Conservation (phyloP, 345 rosid species). For the Ricinus communis region DNA sequence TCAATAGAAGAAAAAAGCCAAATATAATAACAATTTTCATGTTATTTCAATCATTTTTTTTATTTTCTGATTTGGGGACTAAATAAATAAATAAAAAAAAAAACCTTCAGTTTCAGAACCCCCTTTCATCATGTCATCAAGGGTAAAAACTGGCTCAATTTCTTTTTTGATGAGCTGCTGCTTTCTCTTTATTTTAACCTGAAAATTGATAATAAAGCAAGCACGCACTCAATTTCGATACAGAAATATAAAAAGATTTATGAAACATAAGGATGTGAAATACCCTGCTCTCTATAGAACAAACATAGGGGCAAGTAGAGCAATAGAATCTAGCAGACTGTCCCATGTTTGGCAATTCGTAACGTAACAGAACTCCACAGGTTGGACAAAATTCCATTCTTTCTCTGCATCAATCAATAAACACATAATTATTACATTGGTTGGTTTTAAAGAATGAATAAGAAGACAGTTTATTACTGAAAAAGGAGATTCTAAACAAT, state of each 20-base stretch:
- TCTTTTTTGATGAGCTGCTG: constrained; percentile 43
- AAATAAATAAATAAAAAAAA: too few relatives aligned
- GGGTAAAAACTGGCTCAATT: constrained; percentile 51
- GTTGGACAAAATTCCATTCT: constrained; percentile 64
- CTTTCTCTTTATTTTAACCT: constrained; percentile 60
- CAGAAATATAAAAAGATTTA: neutral
- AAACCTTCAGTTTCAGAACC: constrained; percentile 43
- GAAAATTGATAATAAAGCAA: neutral
- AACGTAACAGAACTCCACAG: constrained; percentile 50
- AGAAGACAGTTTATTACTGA: too few relatives aligned
- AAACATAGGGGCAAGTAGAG: constrained; percentile 55
- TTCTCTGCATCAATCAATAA: neutral
- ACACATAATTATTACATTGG: too few relatives aligned
- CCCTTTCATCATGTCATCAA: constrained; percentile 46
- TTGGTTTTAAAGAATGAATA: too few relatives aligned
- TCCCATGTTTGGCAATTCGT: constrained; percentile 45
- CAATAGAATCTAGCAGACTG: constrained; percentile 47
- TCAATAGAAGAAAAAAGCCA: too few relatives aligned
- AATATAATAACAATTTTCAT: too few relatives aligned
- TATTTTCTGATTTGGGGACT: too few relatives aligned
- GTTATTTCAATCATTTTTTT: too few relatives aligned
- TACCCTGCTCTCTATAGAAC: constrained; percentile 44
- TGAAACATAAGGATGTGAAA: neutral
- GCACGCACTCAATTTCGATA: neutral
- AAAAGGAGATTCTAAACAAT: too few relatives aligned